Evolutionary conservation across 2,329 filamentous ascomycete species (phyloP), one percentile per base, ranked within the genome.

Genomic region (Ploettnerulaceae sp.): DNA sequence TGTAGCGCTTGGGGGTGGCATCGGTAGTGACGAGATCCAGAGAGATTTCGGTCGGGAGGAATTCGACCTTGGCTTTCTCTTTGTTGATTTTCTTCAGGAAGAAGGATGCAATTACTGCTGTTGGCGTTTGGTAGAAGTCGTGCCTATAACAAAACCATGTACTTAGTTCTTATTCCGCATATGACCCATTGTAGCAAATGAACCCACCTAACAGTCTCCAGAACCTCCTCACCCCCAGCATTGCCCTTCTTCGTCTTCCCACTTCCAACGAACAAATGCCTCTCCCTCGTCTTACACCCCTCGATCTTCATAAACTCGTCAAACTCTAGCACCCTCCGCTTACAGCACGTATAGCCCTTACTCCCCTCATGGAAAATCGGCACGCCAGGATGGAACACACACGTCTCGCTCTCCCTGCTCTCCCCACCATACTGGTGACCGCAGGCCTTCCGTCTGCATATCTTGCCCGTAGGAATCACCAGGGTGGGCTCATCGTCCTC

Each of bases 41-140:
- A 8, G 76, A 74, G 40, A 97, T 68, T 36, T 77, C 71, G 37
- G 75, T 69, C 2, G 76, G 61, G 26, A 72, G 66, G 64, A 97
- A 91, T 18, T 76, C 72, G 35, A 97, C 76, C 55, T 77, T 84
- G 41, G 89, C 86, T 20, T 71, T 77, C 18, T 83, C 77, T 69
- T 91, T 94, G 69, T 90, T 81, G 60, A 98, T 95, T 72, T 97
- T 97, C 74, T 97, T 98, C 45, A 97, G 76, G 70, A 95, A 98
- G 57, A 96, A 84, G 7, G 87, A 93, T 2, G 86, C 90, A 56
- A 94, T 95, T 47, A 97, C 87, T 11, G 81, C 82, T 9, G 79
- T 78, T 2, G 84, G 73, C 1, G 93, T 97, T 68, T 98, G 93
- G 70, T 98, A 98, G 69, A 91, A 98, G 68, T 98, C 93, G 63